Base-by-base conservation (phyloP, 352 stramenopile genomes). In the Phytophthora chlamydospora region DNA sequence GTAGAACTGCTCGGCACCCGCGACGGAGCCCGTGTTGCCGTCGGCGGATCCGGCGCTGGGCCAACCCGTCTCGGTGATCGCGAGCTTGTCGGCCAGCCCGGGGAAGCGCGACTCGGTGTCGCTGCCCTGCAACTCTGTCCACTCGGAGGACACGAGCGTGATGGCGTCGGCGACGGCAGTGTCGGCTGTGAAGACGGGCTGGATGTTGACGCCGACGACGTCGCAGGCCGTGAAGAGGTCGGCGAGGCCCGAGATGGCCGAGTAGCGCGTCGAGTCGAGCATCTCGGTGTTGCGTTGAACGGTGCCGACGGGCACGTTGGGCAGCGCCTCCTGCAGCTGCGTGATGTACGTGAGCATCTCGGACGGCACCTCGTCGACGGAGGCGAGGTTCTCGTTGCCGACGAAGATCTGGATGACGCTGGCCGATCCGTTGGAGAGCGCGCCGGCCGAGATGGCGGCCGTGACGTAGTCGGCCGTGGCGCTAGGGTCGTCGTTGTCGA, bases 181-280 rank as follows among this genome's bases (percentile, higher is more conserved):
- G 51, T 65, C 50, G 12, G 66, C 40, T 14, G 60, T 76, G 69
- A 91, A 93, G 12, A 84, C 75, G 0, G 79, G 76, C 59, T 90
- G 80, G 47, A 91, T 88, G 74, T 91, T 90, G 53, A 89, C 83
- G 31, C 81, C 83, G 21, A 89, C 56, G 35, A 84, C 66, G 49
- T 93, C 80, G 62, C 77, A 88, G 10, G 55, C 68, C 3, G 48
- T 40, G 17, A 90, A 59, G n/a, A 93, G 65, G 47, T 81, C 71
- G 19, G 62, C 41, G 27, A 80, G 35, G 1, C 73, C 71, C 24
- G 57, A 68, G 40, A 85, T 64, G 16, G 67, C 48, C 31, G 40
- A 61, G 39, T 74, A 73, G 16, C 66, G 75, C 10, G 66, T 48
- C 52, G 69, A 67, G 52, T 85, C 73, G 13, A 84, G 62, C 49